These are phyloP conservation scores for Domatiomyces catenatus DNA, from an alignment of 2,329 filamentous ascomycete genomes.

Conservation along the genomic window DNA sequence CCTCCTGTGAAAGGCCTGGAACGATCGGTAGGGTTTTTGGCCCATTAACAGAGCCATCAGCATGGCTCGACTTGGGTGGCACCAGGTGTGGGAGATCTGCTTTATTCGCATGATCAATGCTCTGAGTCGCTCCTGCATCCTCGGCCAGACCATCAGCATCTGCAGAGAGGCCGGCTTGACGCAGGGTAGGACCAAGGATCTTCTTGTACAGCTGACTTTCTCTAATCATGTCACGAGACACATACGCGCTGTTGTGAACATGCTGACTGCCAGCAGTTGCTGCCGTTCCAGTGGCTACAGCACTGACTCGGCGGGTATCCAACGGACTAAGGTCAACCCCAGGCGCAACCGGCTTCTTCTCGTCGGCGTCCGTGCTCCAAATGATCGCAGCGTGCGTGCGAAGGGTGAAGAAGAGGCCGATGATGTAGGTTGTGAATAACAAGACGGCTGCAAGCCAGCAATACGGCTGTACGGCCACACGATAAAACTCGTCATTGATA, in stretches of 20 bases:
- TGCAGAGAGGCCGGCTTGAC: conserved; percentile 57
- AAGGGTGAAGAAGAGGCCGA: conserved; percentile 88
- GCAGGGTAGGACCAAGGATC: conserved; percentile 78
- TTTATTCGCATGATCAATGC: conserved; percentile 22
- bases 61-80: conserved; percentile 47
- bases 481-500: conserved; percentile 73
- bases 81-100: conserved; percentile 48
- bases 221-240: conserved; percentile 53
- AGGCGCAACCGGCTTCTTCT: conserved; percentile 52
- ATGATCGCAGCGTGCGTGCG: conserved; percentile 93
- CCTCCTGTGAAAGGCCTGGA: conserved; percentile 61
- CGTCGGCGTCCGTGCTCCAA: conserved; percentile 73
- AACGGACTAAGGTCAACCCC: conserved; percentile 21
- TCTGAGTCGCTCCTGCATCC: conserved; percentile 27
- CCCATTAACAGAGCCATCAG: conserved; percentile 24
- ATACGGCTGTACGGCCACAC: conserved; percentile 80
- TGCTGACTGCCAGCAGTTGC: neutral
- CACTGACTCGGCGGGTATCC: conserved; percentile 23
- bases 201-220: conserved; percentile 85
- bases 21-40: conserved; percentile 30
- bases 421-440: conserved; percentile 82
- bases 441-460: conserved; percentile 75
- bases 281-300: conserved; percentile 17
- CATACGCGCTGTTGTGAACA: conserved; percentile 24
- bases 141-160: conserved; percentile 26